These are phyloP conservation scores for Fistulinella prunicolor DNA, from an alignment of 768 basidiomycete genomes.

Conservation along the genomic window DNA sequence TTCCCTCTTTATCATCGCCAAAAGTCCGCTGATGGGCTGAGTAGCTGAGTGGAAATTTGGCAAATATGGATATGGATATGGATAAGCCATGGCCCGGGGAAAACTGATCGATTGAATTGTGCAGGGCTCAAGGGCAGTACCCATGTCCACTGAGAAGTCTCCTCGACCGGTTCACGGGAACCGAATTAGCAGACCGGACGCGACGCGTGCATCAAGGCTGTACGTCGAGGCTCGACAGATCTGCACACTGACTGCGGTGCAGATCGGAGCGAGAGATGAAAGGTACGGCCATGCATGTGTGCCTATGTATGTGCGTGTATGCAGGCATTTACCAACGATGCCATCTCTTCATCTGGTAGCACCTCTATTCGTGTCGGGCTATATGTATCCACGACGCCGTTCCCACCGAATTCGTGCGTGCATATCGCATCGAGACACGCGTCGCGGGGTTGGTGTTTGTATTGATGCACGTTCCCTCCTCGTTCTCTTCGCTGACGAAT, in stretches of 20 bases:
- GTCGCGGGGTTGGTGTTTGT: slow-evolving; percentile 4
- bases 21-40: slow-evolving; percentile 12
- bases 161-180: slow-evolving; percentile 51
- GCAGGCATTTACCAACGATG: no score
- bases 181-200: slow-evolving; percentile 56
- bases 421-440: slow-evolving; percentile 1
- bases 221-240: no score
- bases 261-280: slow-evolving; percentile 62
- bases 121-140: slow-evolving; percentile 58
- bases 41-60: background rate
- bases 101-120: background rate
- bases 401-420: background rate
- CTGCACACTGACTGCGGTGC: slow-evolving; percentile 66
- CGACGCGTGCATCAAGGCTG: slow-evolving; percentile 51
- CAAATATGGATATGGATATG: background rate
- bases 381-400: no score
- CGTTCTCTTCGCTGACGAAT: background rate
- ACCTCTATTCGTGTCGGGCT: no score
- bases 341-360: background rate
- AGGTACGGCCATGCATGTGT: background rate
- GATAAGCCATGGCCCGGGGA: background rate
- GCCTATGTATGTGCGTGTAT: slow-evolving; percentile 9
- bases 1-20: slow-evolving; percentile 12
- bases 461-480: slow-evolving; percentile 14
- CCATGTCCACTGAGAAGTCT: slow-evolving; percentile 44